Evolutionary conservation across 2,329 filamentous ascomycete species (phyloP), one percentile per base, ranked within the genome.

Genomic region (Ascochyta viciae-villosae): DNA sequence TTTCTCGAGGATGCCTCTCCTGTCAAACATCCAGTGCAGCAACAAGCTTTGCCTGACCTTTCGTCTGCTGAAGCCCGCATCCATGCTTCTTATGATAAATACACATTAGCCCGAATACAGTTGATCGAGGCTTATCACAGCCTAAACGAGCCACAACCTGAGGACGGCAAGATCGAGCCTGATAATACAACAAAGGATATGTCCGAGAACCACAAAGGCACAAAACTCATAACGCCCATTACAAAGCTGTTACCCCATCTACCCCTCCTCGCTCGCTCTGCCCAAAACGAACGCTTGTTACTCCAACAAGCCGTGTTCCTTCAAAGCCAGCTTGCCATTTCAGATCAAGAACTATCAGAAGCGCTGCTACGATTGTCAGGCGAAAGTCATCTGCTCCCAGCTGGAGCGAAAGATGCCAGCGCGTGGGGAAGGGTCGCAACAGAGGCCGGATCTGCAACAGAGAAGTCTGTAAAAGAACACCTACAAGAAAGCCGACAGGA

Each of bases 341-440:
- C 68, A 23, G 68, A 73, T 26, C 68, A 71, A 24, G 70, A 74
- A 3, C 63, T 67, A 1, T 57, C 61, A 12, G 67, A 72, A 22
- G 63, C 67, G 1, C 53, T 77, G 5, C 58, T 70, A 5, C 66
- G 75, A 6, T 64, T 78, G 1, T 72, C 75, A 0, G 74, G 68
- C 16, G 76, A 78, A 60, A 77, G 74, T 53, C 74, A 76, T 49
- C 58, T 78, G 9, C 59, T 77, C 4, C 67, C 72, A 9, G 72
- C 70, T n/a, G 70, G 70, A 1, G 61, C 65, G 3, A 68, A 68
- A 37, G 62, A 65, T n/a, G 61, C 69, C 1, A 54, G 46, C 5
- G 60, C 62, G 2, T 75, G 72, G 72, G 64, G 63, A 1, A 66
- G 57, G 34, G 59, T 63, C 10, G 69, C 68, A 6, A 49, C 15